A percentile compares a stretch with the other conserved stretches of the same genome.
phyloP scores from a whole-genome alignment of 2,329 filamentous ascomycete species.

The Eurotiales sp. region DNA sequence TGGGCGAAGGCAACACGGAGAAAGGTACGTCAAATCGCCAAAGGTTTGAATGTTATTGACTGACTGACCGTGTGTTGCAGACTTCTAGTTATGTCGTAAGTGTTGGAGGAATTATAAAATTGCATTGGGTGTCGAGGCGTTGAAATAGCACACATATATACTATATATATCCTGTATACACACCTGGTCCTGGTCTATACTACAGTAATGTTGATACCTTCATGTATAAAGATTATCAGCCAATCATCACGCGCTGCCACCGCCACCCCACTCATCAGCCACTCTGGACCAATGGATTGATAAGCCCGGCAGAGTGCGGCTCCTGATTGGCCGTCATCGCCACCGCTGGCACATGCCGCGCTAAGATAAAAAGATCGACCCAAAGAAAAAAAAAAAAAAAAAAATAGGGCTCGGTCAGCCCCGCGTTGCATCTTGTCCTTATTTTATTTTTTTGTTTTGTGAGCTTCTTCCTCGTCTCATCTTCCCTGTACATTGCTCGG shows the following conservation, averaged over 20 bases:
- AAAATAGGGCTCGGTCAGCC: constrained; percentile 4
- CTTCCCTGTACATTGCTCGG: not conserved
- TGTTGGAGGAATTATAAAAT: too few species aligned
- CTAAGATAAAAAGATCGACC: constrained; percentile 11
- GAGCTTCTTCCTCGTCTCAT: too few species aligned
- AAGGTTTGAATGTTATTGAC: too few species aligned
- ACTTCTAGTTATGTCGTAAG: too few species aligned
- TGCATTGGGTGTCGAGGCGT: too few species aligned
- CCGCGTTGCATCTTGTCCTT: constrained; percentile 9
- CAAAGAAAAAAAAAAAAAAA: constrained; percentile 6
- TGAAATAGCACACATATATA: too few species aligned
- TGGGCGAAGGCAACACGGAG: constrained; percentile 94
- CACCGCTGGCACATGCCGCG: constrained; percentile 7
- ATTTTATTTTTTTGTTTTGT: not conserved
- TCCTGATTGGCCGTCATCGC: constrained; percentile 8
- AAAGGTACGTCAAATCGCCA: constrained; percentile 28
- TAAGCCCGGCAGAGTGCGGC: not conserved
- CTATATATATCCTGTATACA: too few species aligned
- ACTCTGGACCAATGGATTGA: constrained; percentile 11
- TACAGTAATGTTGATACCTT: too few species aligned
- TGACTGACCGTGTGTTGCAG: not conserved
- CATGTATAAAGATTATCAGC: not conserved
- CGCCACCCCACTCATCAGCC: not conserved
- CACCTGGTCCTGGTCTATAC: too few species aligned
- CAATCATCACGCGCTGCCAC: not conserved